phyloP scores from a whole-genome alignment of 345 rosid genomes.

The Salix brachista region DNA sequence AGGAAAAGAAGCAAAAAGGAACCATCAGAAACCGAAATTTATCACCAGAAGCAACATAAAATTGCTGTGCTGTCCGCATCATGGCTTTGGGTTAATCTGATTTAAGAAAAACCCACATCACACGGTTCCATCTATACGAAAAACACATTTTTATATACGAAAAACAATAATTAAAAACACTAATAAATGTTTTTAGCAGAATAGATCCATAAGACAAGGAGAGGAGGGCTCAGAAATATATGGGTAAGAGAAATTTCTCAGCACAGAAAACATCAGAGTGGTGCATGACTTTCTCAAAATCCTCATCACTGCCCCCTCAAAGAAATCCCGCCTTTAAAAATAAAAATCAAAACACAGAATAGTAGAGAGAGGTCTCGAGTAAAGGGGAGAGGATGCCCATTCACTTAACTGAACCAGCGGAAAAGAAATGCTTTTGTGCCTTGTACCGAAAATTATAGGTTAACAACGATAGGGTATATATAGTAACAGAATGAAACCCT shows the following conservation, averaged over 20 bases:
- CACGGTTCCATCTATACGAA: conserved; percentile 17
- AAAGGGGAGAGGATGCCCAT: too few species aligned
- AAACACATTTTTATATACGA: neutral
- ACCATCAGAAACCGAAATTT: conserved; percentile 53
- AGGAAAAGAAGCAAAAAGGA: neutral
- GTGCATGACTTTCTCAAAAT: conserved; percentile 55
- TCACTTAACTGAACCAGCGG: neutral
- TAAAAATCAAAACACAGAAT: too few species aligned
- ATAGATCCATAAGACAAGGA: neutral
- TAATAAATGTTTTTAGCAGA: neutral
- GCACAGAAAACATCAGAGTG: conserved; percentile 49
- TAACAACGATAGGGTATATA: too few species aligned
- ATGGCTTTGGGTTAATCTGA: conserved; percentile 30
- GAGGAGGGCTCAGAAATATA: conserved; percentile 40
- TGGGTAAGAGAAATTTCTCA: conserved; percentile 50
- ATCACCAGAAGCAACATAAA: conserved; percentile 40
- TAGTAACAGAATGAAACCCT: neutral
- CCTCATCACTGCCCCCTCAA: conserved; percentile 40
- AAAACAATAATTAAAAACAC: neutral
- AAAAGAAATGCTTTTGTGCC: neutral
- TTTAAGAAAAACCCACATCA: conserved; percentile 33
- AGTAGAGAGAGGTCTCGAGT: too few species aligned
- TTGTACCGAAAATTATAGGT: too few species aligned
- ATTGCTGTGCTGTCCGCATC: conserved; percentile 60
- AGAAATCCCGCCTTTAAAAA: too few species aligned